Evolutionary conservation across 306 rosid species (phyloP), one percentile per base, ranked within the genome.

Genomic region (Leucaena leucocephala): DNA sequence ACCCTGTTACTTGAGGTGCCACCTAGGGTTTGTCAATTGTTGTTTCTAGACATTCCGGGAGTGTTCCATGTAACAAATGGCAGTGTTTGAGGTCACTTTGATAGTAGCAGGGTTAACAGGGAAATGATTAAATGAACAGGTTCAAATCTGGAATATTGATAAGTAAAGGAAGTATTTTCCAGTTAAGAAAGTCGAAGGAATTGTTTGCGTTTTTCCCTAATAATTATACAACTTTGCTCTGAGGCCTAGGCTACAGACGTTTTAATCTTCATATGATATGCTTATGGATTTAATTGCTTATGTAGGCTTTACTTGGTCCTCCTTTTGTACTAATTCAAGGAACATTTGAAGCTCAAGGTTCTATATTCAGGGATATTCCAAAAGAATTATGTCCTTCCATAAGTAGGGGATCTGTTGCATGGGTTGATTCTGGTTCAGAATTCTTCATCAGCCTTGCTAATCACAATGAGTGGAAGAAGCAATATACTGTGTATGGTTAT

Each of bases 381-480:
- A 85, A 58, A 40, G 97, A 88, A 79, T 21, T 78, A 50, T 73
- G 86, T 72, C 86, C 89, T 16, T 10, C 67, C 40, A 76, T 89
- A 76, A 83, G 81, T 65, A 86, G 93, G 88, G 98, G 94, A 39
- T 90, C 96, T 8, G 87, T 94, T 43, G 92, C 92, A 57, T 94
- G 97, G 98, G 89, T 91, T 67, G 90, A 87, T 82, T 89, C 97
- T 5, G 94, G 96, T 59, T 97, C 98, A 6, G 89, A 85, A 50
- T 94, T 94, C 85, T 91, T 94, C 69, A 86, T 91, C 84, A 90
- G 97, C 85, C 82, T 94, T 2, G 97, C 96, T 44, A 82, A 88
- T 80, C 97, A 91, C 82, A 13, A 61, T 4, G 98, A 91, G 68
- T 90, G 96, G 97, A 83, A 68, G 68, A 83, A 85, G 13, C n/a